These are phyloP conservation scores for Lactifluus volemus DNA, from an alignment of 768 basidiomycete species.

Conservation along the genomic window DNA sequence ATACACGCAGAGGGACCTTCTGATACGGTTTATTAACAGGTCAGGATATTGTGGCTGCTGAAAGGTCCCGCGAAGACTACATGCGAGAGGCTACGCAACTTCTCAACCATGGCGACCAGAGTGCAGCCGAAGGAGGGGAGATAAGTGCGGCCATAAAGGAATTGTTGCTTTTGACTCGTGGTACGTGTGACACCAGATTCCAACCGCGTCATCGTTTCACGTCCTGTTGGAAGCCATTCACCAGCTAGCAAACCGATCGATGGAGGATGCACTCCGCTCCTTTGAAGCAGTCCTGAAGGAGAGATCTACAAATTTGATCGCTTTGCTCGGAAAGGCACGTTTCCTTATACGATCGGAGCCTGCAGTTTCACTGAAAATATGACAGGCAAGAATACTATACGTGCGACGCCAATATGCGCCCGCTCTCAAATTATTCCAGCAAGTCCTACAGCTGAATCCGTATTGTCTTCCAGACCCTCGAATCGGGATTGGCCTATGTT, in stretches of 20 bases:
- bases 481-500: constrained; percentile 89
- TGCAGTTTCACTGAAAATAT: background rate
- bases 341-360: background rate
- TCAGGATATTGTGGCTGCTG: constrained; percentile 51
- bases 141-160: constrained; percentile 39
- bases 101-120: constrained; percentile 51
- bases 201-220: background rate
- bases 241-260: constrained; percentile 66
- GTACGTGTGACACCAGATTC: constrained; percentile 28
- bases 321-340: constrained; percentile 75
- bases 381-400: constrained; percentile 77
- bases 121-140: constrained; percentile 50
- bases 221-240: constrained; percentile 52
- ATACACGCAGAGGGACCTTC: background rate
- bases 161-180: constrained; percentile 58
- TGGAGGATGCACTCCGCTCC: constrained; percentile 73
- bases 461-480: constrained; percentile 84
- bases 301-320: constrained; percentile 82
- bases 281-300: constrained; percentile 73
- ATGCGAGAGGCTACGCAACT: constrained; percentile 60
- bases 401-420: constrained; percentile 66
- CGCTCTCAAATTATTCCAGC: constrained; percentile 81
- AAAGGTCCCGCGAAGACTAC: constrained; percentile 59
- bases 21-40: constrained; percentile 31
- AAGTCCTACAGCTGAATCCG: constrained; percentile 70